Base-by-base conservation (phyloP, 306 rosid genomes). In the Oemleria cerasiformis region DNA sequence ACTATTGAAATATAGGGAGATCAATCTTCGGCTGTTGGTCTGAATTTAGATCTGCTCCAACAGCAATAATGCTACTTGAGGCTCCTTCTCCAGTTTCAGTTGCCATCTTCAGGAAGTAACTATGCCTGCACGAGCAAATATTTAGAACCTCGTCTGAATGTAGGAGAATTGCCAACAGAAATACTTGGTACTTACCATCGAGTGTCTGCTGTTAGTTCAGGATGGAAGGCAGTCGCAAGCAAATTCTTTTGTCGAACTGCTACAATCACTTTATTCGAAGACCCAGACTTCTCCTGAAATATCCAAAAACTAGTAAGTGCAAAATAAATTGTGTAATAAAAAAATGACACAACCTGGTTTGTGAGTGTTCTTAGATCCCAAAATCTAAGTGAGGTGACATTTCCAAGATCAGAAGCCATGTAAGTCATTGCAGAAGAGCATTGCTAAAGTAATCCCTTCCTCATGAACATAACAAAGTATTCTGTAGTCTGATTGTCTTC, bases 201-300 rank as follows among this genome's bases (percentile, higher is more conserved):
- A 66, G 87, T 84, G 72, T 94, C 99, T 45, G 99, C 89, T 20
- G 99, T 91, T 81, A 94, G 78, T 85, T 94, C 99, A 66, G 99
- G 99, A 83, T 94, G 99, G 72, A 94, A 94, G 71, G 97, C 99
- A 45, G 99, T 94, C 3, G 74, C 99, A 21, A 91, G 85, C 79
- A 91, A 73, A 80, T 91, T 94, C 67, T 86, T 91, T 80, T 94
- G 99, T 81, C 92, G 84, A 58, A 91, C 97, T 10, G 99, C 97
- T 59, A 91, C 97, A 78, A 94, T 85, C 59, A 94, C 99, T 82
- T 84, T 87, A 60, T 81, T 72, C 72, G 67, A 79, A 60, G 81
- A 72, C 55, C 38, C 85, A 41, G 66, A 41, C 71, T 79, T 84
- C 70, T 83, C 90, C 99, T 94, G 87, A 42, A 67, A 85, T 67